Base-by-base conservation (phyloP, 169 alveolate species). In the Cryptosporidium xiaoi region DNA sequence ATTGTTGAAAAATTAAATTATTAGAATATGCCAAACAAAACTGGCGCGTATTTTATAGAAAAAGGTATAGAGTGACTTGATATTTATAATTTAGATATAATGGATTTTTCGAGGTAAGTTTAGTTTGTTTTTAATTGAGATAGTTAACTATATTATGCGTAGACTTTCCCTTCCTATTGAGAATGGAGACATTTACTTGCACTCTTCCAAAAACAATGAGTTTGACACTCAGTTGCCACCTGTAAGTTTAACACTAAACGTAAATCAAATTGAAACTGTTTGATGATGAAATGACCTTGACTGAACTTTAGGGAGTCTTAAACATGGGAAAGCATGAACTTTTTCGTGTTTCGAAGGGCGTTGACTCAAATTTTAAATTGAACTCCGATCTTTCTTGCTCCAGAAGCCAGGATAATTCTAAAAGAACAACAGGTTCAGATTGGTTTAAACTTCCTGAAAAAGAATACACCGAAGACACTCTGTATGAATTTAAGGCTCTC, bases 191-290 rank as follows among this genome's bases (percentile, higher is more conserved):
- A n/a, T 77, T 29, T 77, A 77, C 31, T 27, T 77, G 24, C 64
- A 36, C 15, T 77, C 87, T 24, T 44, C 46, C 12, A 71, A 60
- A 10, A 34, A n/a, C 12, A 48, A 62, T 18, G 71, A 36, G 18
- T 62, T 77, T 44, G 87, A 77, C 64, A 77, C 87, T 36, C 87
- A 77, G 36, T 34, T 12, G 8, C 71, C 87, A 27, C 51, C 87
- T n/a, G 87, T 77, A 77, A 60, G 87, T 77, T 48, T 13, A 36
- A n/a, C 24, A 53, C 40, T 69, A 13, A n/a, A 18, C 2, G 12
- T 24, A 7, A 67, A 18, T 16, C 7, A 46, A 40, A 13, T 2
- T 55, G 24, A 7, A 55, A 3, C 12, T 10, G 24, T 18, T 20
- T 55, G 12, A 20, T 6, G 31, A 1, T 6, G 12, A 20, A 20